These are phyloP conservation scores for Arthrobotrys conoides DNA, from an alignment of 2,329 filamentous ascomycete genomes.

Conservation along the genomic window DNA sequence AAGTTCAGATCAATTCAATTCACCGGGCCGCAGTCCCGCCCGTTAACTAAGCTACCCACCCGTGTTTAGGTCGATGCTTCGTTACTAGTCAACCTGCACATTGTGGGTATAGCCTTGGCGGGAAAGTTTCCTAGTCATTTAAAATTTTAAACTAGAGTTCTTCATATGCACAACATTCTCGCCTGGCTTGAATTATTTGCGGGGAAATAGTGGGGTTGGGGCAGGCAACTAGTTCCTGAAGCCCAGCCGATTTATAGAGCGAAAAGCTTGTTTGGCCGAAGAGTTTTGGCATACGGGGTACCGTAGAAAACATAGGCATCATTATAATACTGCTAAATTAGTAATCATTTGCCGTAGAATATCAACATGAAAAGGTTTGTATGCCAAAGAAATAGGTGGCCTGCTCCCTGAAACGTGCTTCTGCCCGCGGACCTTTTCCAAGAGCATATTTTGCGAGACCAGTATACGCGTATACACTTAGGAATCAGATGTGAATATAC, in stretches of 20 bases:
- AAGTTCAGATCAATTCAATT: background rate
- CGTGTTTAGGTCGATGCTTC: background rate
- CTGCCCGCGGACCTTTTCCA: background rate
- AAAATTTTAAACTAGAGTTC: background rate
- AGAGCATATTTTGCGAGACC: background rate
- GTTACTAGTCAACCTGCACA: background rate
- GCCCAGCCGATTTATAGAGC: background rate
- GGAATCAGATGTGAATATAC: background rate
- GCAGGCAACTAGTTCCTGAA: background rate
- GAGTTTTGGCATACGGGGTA: background rate
- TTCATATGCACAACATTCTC: background rate
- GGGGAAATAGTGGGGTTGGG: slow-evolving; percentile 3
- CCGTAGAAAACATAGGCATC: slow-evolving; percentile 13
- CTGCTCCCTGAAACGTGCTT: background rate
- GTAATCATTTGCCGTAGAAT: background rate
- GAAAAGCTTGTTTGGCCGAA: slow-evolving; percentile 30
- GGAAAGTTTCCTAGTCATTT: background rate
- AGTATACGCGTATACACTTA: background rate
- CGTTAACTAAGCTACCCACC: no score
- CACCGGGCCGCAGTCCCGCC: slow-evolving; percentile 38
- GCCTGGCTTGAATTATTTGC: slow-evolving; percentile 15
- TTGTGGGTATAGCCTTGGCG: background rate
- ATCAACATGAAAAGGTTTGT: background rate
- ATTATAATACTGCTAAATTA: background rate
- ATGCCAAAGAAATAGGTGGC: background rate